phyloP scores from a whole-genome alignment of 2,329 filamentous ascomycete species.

The Madurella mycetomatis region DNA sequence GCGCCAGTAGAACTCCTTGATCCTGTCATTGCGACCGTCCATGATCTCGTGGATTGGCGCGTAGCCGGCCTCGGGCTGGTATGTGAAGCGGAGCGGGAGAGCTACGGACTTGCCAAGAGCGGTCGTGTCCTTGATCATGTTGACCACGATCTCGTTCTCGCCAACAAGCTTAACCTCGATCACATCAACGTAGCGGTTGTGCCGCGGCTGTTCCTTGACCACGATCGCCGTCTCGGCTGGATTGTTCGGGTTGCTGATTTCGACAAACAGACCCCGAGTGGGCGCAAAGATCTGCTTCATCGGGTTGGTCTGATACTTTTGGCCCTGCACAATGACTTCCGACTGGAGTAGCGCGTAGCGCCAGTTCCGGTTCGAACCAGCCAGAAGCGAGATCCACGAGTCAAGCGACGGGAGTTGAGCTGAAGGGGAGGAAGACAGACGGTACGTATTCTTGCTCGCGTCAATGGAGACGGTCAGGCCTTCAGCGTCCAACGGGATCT shows the following conservation, averaged over 20 bases:
- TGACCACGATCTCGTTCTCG: slow-evolving; percentile 77
- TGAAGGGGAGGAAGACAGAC: slow-evolving; percentile 70
- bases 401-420: slow-evolving; percentile 72
- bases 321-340: slow-evolving; percentile 89
- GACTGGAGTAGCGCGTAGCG: slow-evolving; percentile 90
- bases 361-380: slow-evolving; percentile 84
- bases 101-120: slow-evolving; percentile 78
- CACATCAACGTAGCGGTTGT: slow-evolving; percentile 82
- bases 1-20: slow-evolving; percentile 99
- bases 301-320: slow-evolving; percentile 96
- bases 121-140: slow-evolving; percentile 89
- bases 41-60: slow-evolving; percentile 98
- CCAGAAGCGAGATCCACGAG: slow-evolving; percentile 82
- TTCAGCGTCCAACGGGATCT: slow-evolving; percentile 73
- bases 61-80: slow-evolving; percentile 92
- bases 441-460: slow-evolving; percentile 74
- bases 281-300: slow-evolving; percentile 89
- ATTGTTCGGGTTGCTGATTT: slow-evolving; percentile 78
- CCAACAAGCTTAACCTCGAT: slow-evolving; percentile 75
- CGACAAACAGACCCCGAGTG: slow-evolving; percentile 79
- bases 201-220: slow-evolving; percentile 81
- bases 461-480: slow-evolving; percentile 81
- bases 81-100: slow-evolving; percentile 81
- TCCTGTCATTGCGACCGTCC: slow-evolving; percentile 91
- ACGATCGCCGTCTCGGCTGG: slow-evolving; percentile 78